Evolutionary conservation across 768 basidiomycete genomes (phyloP).

Genomic region (Coprinopsis cinerea): DNA sequence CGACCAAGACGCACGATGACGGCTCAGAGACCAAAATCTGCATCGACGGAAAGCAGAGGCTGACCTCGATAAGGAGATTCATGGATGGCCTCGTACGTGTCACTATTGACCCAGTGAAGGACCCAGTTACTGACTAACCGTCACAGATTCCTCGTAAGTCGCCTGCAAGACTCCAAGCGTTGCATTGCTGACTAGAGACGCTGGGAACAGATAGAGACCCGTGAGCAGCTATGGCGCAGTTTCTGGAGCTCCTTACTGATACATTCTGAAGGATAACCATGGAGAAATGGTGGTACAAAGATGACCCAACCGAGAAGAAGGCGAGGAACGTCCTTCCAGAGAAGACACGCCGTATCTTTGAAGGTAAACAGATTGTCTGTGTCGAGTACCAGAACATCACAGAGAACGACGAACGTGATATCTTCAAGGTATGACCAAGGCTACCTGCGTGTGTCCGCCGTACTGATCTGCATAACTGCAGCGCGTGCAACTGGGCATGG

Average conservation of each 20-base stretch:
- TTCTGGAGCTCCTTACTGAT: background rate
- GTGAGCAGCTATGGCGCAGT: background rate
- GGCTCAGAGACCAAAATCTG: constrained; percentile 63
- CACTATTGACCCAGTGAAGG: background rate
- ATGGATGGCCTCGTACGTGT: constrained; percentile 16
- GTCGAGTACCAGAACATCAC: constrained; percentile 66
- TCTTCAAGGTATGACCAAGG: constrained; percentile 71
- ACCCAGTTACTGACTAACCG: constrained; percentile 57
- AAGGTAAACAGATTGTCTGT: constrained; percentile 74
- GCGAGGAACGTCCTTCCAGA: constrained; percentile 38
- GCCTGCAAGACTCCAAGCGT: too few relatives aligned
- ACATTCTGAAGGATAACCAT: constrained; percentile 22
- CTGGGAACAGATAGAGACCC: background rate
- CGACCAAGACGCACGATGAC: constrained; percentile 48
- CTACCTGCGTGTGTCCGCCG: too few relatives aligned
- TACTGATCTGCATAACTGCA: too few relatives aligned
- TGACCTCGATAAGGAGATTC: constrained; percentile 68
- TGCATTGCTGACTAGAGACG: constrained; percentile 14
- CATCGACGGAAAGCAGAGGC: constrained; percentile 77
- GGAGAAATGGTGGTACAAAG: constrained; percentile 48
- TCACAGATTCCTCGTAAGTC: constrained; percentile 57
- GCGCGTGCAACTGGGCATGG: constrained; percentile 77
- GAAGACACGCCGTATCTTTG: constrained; percentile 52
- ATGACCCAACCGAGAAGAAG: constrained; percentile 16
- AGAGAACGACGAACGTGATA: constrained; percentile 56